Conservation (phyloP, 108 stramenopile genomes). For the Cyclotella atomus region DNA sequence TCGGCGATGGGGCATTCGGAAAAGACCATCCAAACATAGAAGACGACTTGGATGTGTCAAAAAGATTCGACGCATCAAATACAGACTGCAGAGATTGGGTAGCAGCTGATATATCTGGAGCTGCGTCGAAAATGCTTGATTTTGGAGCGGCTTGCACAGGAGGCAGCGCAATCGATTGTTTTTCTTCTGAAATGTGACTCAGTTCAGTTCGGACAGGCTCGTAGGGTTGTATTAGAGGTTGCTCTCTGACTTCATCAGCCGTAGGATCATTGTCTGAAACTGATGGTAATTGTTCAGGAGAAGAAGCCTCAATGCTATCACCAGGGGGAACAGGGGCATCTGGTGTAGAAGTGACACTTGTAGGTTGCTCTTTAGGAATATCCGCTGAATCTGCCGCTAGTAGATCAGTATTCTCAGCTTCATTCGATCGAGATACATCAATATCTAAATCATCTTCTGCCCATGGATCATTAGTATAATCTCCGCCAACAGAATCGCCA, state of each 20-base stretch:
- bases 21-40: conserved; percentile 19
- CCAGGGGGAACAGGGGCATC: too few relatives aligned
- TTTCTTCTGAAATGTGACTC: background rate
- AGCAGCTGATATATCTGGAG: background rate
- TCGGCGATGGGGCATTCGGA: background rate
- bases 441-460: background rate
- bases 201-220: too few relatives aligned
- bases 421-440: background rate
- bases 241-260: too few relatives aligned
- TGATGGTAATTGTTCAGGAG: too few relatives aligned
- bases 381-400: background rate
- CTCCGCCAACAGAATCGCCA: background rate
- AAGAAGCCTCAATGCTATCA: too few relatives aligned
- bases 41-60: conserved; percentile 17
- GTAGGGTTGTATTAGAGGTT: too few relatives aligned
- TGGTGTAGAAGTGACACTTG: too few relatives aligned
- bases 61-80: conserved; percentile 27
- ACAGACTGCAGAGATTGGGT: conserved; percentile 24
- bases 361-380: background rate
- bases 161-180: background rate
- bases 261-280: too few relatives aligned
- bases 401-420: background rate
- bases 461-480: background rate
- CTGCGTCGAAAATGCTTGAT: background rate
- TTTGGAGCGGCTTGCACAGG: background rate